Percentiles rank a stretch among this genome's conserved stretches.
Evolutionary conservation across 139 green algal genomes (phyloP).

Genomic region (Zygnema cylindricum): DNA sequence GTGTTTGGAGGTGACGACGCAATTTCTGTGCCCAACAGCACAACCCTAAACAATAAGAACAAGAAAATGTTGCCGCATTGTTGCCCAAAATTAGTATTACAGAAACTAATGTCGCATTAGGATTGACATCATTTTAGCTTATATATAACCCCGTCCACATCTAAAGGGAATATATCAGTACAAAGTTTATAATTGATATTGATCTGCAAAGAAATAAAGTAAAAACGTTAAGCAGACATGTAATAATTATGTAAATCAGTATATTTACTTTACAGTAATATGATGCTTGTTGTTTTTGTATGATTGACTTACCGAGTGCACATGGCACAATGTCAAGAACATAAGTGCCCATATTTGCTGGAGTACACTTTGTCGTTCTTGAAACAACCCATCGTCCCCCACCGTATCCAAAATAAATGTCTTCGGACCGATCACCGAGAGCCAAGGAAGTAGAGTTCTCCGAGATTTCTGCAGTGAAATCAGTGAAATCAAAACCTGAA

Average conservation of each 20-base stretch:
- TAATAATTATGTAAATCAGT: too few species aligned
- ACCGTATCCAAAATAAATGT: slow-evolving; percentile 5
- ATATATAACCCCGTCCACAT: neutral
- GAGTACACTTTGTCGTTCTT: neutral
- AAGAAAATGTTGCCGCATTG: neutral
- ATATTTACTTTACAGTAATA: too few species aligned
- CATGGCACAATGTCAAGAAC: neutral
- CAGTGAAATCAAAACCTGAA: too few species aligned
- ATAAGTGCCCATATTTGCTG: neutral
- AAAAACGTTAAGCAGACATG: too few species aligned
- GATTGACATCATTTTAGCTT: neutral
- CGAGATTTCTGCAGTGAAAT: too few species aligned
- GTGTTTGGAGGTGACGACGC: neutral
- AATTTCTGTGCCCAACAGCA: neutral
- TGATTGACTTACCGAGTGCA: slow-evolving; percentile 23
- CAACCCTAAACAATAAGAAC: neutral
- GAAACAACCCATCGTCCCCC: neutral
- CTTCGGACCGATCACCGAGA: neutral
- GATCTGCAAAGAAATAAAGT: neutral
- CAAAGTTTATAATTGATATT: neutral
- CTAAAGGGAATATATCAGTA: neutral
- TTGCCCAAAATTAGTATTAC: neutral
- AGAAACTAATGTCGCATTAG: neutral
- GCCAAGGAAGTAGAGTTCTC: too few species aligned
- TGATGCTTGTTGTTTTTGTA: too few species aligned